These are phyloP conservation scores for Xylaria polymorpha DNA, from an alignment of 2,329 filamentous ascomycete species.

Conservation along the genomic window DNA sequence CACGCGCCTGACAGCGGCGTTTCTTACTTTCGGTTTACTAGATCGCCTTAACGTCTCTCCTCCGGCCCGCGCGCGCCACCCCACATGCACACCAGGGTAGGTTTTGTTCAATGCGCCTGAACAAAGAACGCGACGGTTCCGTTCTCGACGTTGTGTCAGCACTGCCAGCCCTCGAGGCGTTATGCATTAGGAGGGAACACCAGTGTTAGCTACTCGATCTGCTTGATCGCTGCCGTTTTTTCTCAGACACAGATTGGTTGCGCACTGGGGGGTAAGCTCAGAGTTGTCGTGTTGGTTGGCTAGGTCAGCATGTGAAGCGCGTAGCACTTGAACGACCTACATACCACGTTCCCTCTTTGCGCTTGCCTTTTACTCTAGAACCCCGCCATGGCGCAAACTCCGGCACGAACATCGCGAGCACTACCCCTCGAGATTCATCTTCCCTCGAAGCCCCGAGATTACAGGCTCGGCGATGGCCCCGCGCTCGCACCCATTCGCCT, in stretches of 20 bases:
- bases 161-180: not conserved
- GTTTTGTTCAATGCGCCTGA: constrained; percentile 17
- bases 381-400: constrained; percentile 38
- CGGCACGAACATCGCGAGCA: constrained; percentile 20
- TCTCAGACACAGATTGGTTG: not conserved
- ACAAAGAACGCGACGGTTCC: constrained; percentile 24
- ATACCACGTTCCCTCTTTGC: not conserved
- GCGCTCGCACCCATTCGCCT: constrained; percentile 61
- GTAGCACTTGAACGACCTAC: not conserved
- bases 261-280: not conserved
- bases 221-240: not conserved
- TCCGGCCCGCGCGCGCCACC: not conserved
- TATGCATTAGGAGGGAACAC: not conserved
- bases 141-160: not conserved
- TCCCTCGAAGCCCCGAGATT: constrained; percentile 50
- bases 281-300: not conserved
- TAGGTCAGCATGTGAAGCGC: constrained; percentile 23
- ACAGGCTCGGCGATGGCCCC: constrained; percentile 61
- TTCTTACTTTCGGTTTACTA: not conserved
- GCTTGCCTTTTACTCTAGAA: not conserved
- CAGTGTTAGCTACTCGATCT: not conserved
- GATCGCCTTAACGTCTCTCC: not conserved
- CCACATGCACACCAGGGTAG: not conserved
- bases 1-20: not conserved
- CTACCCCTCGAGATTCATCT: constrained; percentile 50